phyloP scores from a whole-genome alignment of 23 red algal species.

The Chondrus crispus region DNA sequence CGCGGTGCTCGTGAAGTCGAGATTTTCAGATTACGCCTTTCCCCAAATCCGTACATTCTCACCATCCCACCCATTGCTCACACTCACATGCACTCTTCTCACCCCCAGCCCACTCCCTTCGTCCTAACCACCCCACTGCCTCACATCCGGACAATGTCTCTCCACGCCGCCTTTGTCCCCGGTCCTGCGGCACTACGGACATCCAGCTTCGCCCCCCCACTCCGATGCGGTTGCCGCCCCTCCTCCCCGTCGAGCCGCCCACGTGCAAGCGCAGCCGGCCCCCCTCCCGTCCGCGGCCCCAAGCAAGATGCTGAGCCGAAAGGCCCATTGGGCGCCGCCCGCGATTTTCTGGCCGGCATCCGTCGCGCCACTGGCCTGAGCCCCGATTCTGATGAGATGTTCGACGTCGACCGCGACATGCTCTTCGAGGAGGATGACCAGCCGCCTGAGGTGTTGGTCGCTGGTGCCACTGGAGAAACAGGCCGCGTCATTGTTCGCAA shows the following conservation, averaged over 20 bases:
- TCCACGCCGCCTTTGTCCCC: not conserved
- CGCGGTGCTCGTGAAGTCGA: too few relatives aligned
- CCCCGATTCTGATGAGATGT: not conserved
- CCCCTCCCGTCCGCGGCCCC: not conserved
- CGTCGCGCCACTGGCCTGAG: slow-evolving; percentile 37
- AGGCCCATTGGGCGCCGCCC: slow-evolving; percentile 26
- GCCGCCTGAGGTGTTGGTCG: slow-evolving; percentile 84
- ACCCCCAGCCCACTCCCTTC: too few relatives aligned
- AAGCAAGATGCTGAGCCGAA: not conserved
- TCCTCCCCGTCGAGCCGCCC: not conserved
- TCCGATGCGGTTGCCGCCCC: not conserved
- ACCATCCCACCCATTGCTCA: too few relatives aligned
- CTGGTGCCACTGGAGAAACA: slow-evolving; percentile 86
- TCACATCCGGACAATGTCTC: not conserved
- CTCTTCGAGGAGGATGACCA: slow-evolving; percentile 48
- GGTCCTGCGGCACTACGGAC: not conserved
- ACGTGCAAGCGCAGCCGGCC: not conserved
- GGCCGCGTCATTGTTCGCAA: slow-evolving; percentile 95
- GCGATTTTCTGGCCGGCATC: slow-evolving; percentile 49
- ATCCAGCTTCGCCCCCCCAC: not conserved
- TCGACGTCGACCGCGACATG: slow-evolving; percentile 38
- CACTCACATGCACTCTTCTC: too few relatives aligned
- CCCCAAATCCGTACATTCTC: too few relatives aligned
- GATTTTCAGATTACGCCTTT: too few relatives aligned
- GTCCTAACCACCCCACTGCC: not conserved